phyloP scores from a whole-genome alignment of 1,284 basidiomycete species.

The Papiliotrema laurentii region DNA sequence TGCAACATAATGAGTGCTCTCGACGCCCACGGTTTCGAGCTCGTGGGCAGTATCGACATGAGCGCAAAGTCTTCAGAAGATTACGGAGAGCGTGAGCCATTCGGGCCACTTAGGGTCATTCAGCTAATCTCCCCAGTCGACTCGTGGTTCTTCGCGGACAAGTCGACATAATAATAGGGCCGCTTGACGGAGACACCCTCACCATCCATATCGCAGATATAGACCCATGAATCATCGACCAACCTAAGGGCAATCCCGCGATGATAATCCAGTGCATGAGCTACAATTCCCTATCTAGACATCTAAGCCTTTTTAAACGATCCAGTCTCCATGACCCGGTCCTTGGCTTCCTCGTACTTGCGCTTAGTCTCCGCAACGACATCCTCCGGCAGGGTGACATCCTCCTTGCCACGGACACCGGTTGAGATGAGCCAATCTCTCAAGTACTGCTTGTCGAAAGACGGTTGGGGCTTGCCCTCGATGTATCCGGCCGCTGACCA shows the following conservation, averaged over 20 bases:
- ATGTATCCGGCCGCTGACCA: slow-evolving; percentile 78
- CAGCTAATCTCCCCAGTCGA: slow-evolving; percentile 26
- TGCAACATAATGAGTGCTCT: slow-evolving; percentile 29
- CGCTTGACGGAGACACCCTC: no score
- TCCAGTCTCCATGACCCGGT: slow-evolving; percentile 57
- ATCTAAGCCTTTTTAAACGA: background rate
- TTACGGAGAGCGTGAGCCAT: slow-evolving; percentile 22
- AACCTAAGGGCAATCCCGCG: background rate
- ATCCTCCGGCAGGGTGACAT: slow-evolving; percentile 66
- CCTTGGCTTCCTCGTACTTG: slow-evolving; percentile 73
- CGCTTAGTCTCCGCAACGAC: slow-evolving; percentile 71
- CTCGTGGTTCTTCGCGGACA: slow-evolving; percentile 41
- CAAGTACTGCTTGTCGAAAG: slow-evolving; percentile 96
- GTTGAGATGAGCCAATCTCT: slow-evolving; percentile 76
- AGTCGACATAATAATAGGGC: no score
- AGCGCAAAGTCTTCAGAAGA: slow-evolving; percentile 17
- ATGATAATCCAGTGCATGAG: background rate
- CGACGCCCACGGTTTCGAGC: slow-evolving; percentile 35
- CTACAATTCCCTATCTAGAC: background rate
- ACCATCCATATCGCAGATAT: no score
- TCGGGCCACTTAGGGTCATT: background rate
- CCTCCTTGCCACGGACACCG: slow-evolving; percentile 72
- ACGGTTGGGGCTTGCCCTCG: slow-evolving; percentile 72
- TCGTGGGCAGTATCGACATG: slow-evolving; percentile 35
- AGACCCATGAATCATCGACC: no score